Percentiles rank a stretch among this genome's conserved stretches.
Conservation (phyloP, 306 rosid species). For the Chamaecrista fasciculata region DNA sequence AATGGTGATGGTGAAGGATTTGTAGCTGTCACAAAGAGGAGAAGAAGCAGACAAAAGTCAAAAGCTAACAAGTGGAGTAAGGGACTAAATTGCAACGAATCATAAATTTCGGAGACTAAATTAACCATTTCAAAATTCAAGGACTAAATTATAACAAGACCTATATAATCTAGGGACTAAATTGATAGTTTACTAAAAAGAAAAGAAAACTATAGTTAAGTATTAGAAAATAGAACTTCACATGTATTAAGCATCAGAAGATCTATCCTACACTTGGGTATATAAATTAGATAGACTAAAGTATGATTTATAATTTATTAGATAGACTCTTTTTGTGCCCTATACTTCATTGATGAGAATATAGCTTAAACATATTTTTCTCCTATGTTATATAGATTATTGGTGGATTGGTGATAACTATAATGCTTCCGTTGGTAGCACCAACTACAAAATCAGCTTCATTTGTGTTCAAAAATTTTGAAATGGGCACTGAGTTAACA, state of each 20-base stretch:
- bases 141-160: too few relatives aligned
- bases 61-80: slow-evolving; percentile 60
- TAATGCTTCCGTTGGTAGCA: slow-evolving; percentile 74
- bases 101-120: too few relatives aligned
- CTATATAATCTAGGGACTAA: too few relatives aligned
- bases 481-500: slow-evolving; percentile 45
- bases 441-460: slow-evolving; percentile 65
- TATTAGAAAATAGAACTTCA: too few relatives aligned
- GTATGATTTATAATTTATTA: too few relatives aligned
- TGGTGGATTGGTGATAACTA: slow-evolving; percentile 70
- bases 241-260: too few relatives aligned
- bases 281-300: too few relatives aligned
- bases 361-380: background rate
- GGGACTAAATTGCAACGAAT: too few relatives aligned
- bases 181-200: too few relatives aligned
- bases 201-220: too few relatives aligned
- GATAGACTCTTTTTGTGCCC: background rate
- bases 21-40: slow-evolving; percentile 59
- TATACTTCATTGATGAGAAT: background rate
- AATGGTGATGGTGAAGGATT: slow-evolving; percentile 76
- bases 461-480: slow-evolving; percentile 67
- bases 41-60: slow-evolving; percentile 74
- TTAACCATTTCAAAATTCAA: too few relatives aligned
- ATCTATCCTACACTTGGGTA: too few relatives aligned
- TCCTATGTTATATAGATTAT: slow-evolving; percentile 53